Evolutionary conservation across 1,284 basidiomycete species (phyloP).

Genomic region (Fomitopsis betulina): DNA sequence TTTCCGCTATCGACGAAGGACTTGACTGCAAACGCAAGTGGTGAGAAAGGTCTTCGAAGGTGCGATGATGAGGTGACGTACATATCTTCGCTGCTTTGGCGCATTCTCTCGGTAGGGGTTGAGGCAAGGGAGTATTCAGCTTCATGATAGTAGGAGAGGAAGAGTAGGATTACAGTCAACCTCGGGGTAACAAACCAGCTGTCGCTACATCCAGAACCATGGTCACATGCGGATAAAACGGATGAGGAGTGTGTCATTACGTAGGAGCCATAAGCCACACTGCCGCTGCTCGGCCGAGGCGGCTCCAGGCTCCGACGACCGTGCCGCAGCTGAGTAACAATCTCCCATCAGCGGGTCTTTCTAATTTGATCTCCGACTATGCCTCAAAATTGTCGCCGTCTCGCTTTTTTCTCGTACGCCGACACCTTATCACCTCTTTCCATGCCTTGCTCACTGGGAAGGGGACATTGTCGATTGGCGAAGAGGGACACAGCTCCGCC

Average conservation of each 20-base stretch:
- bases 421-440: conserved; percentile 35
- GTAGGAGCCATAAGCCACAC: background rate
- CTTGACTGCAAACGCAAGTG: conserved; percentile 42
- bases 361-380: conserved; percentile 3
- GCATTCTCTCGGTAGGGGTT: conserved; percentile 70
- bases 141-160: conserved; percentile 41
- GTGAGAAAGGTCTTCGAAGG: background rate
- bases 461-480: conserved; percentile 31
- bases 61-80: conserved; percentile 28
- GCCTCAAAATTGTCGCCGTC: background rate
- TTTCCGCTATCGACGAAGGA: conserved; percentile 70
- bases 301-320: background rate
- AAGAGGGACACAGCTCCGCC: conserved; percentile 32
- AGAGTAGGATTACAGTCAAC: background rate
- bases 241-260: background rate
- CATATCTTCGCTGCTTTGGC: conserved; percentile 73
- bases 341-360: background rate
- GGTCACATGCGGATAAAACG: conserved; percentile 1
- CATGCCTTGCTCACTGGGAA: conserved; percentile 18
- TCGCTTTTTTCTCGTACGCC: conserved; percentile 17
- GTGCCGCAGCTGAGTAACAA: background rate
- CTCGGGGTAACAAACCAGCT: background rate
- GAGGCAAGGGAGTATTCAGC: conserved; percentile 64
- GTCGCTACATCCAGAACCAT: conserved; percentile 1
- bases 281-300: background rate